These are phyloP conservation scores for Colletotrichum aenigma DNA, from an alignment of 2,329 filamentous ascomycete genomes.

Conservation along the genomic window DNA sequence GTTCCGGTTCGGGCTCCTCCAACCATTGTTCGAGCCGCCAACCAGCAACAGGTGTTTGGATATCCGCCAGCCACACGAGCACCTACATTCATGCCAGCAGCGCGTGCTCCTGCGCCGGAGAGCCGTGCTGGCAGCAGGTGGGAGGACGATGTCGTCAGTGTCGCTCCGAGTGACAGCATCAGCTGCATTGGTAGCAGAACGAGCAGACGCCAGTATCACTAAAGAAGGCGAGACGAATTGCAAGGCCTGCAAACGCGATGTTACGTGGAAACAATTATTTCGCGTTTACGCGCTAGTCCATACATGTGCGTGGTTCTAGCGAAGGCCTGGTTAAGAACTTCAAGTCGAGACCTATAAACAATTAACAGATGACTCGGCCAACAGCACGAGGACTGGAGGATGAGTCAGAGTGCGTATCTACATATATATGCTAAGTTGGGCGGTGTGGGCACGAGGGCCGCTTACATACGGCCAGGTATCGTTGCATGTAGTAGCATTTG, in stretches of 20 bases:
- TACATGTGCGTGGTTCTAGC: not conserved
- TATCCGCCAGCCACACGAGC: slow-evolving; percentile 24
- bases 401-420: not conserved
- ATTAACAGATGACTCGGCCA: not conserved
- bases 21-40: not conserved
- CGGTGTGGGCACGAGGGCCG: not conserved
- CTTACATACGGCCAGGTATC: not conserved
- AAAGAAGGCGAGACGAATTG: not conserved
- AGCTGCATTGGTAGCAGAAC: slow-evolving; percentile 59
- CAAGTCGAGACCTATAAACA: not conserved
- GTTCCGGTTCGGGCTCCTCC: not conserved
- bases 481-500: not conserved
- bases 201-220: slow-evolving; percentile 29
- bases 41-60: slow-evolving; percentile 4
- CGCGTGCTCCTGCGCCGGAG: slow-evolving; percentile 42
- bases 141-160: slow-evolving; percentile 56
- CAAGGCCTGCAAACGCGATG: not conserved
- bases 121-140: slow-evolving; percentile 45
- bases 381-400: not conserved
- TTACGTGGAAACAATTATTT: not conserved
- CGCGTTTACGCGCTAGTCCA: not conserved
- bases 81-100: slow-evolving; percentile 28
- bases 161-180: slow-evolving; percentile 66
- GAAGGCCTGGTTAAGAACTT: not conserved
- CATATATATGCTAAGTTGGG: not conserved